These are phyloP conservation scores for Uronychia setigera DNA, from an alignment of 73 alveolate genomes.

Conservation along the genomic window DNA sequence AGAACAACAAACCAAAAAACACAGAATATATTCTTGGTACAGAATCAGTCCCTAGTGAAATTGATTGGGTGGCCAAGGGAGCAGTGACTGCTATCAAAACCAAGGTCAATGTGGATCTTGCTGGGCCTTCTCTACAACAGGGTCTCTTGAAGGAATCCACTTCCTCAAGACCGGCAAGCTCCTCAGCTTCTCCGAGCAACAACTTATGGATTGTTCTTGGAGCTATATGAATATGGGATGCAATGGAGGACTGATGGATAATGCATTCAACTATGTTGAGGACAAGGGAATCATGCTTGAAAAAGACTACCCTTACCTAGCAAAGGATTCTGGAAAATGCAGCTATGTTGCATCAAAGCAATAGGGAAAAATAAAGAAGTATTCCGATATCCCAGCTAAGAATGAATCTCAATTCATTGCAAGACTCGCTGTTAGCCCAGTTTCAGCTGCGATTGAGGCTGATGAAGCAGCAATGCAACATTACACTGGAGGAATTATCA, in stretches of 20 bases:
- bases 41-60: constrained; percentile 8
- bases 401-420: constrained; percentile 25
- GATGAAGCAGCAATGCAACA: constrained; percentile 62
- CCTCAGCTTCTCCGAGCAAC: constrained; percentile 25
- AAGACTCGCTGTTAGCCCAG: constrained; percentile 61
- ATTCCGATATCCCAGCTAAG: constrained; percentile 32
- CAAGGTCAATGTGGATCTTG: constrained; percentile 44
- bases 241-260: constrained; percentile 52
- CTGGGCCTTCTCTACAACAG: constrained; percentile 48
- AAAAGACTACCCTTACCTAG: constrained; percentile 10
- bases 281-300: constrained; percentile 31
- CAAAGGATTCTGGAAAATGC: constrained; percentile 49
- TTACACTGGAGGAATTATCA: constrained; percentile 76
- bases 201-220: constrained; percentile 43
- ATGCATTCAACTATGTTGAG: constrained; percentile 15
- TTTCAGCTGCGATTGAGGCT: constrained; percentile 79
- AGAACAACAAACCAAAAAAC: neutral
- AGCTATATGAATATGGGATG: constrained; percentile 56
- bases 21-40: neutral
- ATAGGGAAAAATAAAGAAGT: constrained; percentile 15
- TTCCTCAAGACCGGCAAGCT: neutral
- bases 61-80: constrained; percentile 45
- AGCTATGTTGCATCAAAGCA: constrained; percentile 20
- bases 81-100: constrained; percentile 38
- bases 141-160: constrained; percentile 43